Evolutionary conservation across 495 filamentous ascomycete genomes (phyloP).

Genomic region (Neurospora terricola): DNA sequence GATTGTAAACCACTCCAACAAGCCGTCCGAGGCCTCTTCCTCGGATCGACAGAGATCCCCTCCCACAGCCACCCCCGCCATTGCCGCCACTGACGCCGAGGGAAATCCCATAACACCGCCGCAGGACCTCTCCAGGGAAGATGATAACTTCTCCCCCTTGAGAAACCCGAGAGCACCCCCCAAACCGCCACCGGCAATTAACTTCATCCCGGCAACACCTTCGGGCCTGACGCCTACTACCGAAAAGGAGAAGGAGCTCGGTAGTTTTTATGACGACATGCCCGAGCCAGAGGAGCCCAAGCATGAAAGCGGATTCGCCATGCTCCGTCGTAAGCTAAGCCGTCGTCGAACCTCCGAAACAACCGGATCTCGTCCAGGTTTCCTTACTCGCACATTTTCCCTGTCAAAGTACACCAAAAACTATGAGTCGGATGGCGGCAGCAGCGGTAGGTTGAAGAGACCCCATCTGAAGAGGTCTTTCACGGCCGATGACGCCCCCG

Average conservation of each 20-base stretch:
- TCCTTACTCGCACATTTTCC: constrained; percentile 35
- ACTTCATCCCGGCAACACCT: constrained; percentile 67
- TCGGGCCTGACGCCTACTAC: constrained; percentile 39
- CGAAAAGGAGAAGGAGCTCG: constrained; percentile 46
- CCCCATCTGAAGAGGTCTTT: constrained; percentile 22
- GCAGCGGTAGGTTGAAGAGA: constrained; percentile 30
- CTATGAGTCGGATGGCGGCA: constrained; percentile 9
- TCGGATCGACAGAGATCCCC: constrained; percentile 8
- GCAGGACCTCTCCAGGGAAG: constrained; percentile 36
- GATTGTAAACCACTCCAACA: constrained; percentile 59
- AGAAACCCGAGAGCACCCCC: constrained; percentile 64
- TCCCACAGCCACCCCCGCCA: constrained; percentile 15
- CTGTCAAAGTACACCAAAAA: constrained; percentile 21
- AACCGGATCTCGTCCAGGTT: constrained; percentile 22
- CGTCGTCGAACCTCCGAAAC: constrained; percentile 47
- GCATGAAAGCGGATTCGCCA: constrained; percentile 38
- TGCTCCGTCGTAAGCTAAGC: constrained; percentile 48
- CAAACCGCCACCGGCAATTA: constrained; percentile 47
- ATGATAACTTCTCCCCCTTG: constrained; percentile 54
- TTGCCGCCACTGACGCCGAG: constrained; percentile 29
- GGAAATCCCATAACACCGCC: constrained; percentile 37
- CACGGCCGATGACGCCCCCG: constrained; percentile 28
- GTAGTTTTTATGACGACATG: constrained; percentile 34
- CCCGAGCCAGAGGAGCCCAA: constrained; percentile 12
- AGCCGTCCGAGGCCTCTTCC: constrained; percentile 26